These are phyloP conservation scores for Glycine latifolia DNA, from an alignment of 306 rosid species.

Conservation along the genomic window DNA sequence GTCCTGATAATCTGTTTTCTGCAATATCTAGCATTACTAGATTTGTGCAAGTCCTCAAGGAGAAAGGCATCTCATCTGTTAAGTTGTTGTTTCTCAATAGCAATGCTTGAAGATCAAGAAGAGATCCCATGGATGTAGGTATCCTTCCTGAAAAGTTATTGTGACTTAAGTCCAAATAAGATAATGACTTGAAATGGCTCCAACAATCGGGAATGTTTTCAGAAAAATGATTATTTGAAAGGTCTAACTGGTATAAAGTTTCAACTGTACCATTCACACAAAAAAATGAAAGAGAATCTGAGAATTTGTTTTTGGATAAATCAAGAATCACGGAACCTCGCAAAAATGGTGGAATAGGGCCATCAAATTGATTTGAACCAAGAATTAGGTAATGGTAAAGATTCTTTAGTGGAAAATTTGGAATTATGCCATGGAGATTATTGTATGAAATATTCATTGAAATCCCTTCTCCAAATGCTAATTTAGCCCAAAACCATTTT, in stretches of 20 bases:
- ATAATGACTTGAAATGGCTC: not conserved
- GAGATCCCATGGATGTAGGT: not conserved
- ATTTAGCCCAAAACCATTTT: too few relatives aligned
- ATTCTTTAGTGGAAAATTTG: too few relatives aligned
- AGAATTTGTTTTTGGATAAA: too few relatives aligned
- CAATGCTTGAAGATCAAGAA: not conserved
- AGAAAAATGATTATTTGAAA: not conserved
- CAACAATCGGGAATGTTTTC: conserved; percentile 39
- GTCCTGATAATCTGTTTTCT: conserved; percentile 6
- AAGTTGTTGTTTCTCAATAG: conserved; percentile 33
- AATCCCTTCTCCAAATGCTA: too few relatives aligned
- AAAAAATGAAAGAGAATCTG: not conserved
- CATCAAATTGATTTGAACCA: too few relatives aligned
- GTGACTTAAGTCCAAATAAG: not conserved
- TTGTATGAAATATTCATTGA: too few relatives aligned
- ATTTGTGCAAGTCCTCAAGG: not conserved
- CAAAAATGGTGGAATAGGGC: too few relatives aligned
- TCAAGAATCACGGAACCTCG: too few relatives aligned
- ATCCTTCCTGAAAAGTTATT: not conserved
- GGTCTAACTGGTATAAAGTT: not conserved
- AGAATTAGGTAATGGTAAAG: too few relatives aligned
- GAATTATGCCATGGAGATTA: too few relatives aligned
- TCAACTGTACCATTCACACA: not conserved
- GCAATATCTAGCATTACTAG: conserved; percentile 18
- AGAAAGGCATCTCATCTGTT: not conserved